These are phyloP conservation scores for Aspergillus transmontanensis DNA, from an alignment of 2,329 filamentous ascomycete genomes.

Conservation along the genomic window DNA sequence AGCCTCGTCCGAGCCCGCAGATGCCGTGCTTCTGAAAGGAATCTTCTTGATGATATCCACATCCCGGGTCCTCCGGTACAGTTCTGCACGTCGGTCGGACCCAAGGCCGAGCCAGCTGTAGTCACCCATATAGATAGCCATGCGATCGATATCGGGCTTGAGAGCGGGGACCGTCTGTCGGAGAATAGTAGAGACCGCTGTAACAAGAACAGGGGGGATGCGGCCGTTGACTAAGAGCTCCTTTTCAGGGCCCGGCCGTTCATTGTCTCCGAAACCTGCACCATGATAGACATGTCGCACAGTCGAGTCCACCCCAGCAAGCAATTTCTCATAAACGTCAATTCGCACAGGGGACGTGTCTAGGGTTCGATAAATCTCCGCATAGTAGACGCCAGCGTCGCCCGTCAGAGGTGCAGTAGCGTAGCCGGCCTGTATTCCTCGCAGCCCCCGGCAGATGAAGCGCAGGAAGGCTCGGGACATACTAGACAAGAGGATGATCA, in stretches of 20 bases:
- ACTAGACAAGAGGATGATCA: constrained; percentile 69
- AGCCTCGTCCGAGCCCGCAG: background rate
- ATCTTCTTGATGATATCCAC: constrained; percentile 60
- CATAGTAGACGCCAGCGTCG: constrained; percentile 48
- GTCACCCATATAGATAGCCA: constrained; percentile 72
- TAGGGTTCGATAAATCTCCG: constrained; percentile 57
- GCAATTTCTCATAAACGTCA: constrained; percentile 64
- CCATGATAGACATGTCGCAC: constrained; percentile 61
- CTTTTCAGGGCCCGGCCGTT: constrained; percentile 54
- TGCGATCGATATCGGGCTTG: constrained; percentile 62
- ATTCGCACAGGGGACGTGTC: constrained; percentile 60
- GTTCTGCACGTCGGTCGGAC: constrained; percentile 58
- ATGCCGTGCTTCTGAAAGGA: constrained; percentile 23
- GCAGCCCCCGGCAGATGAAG: constrained; percentile 66
- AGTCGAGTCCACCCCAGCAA: constrained; percentile 67
- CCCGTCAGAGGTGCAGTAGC: constrained; percentile 41
- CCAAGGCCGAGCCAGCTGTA: constrained; percentile 69
- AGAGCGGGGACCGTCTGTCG: constrained; percentile 58
- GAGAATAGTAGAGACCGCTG: constrained; percentile 52
- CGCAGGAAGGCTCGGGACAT: constrained; percentile 73
- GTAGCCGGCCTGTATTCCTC: constrained; percentile 54
- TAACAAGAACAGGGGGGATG: constrained; percentile 54
- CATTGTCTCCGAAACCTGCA: constrained; percentile 46
- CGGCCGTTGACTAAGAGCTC: constrained; percentile 55
- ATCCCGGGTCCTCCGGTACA: constrained; percentile 64